These are phyloP conservation scores for Eutypella sp. DNA, from an alignment of 2,329 filamentous ascomycete genomes.

Conservation along the genomic window DNA sequence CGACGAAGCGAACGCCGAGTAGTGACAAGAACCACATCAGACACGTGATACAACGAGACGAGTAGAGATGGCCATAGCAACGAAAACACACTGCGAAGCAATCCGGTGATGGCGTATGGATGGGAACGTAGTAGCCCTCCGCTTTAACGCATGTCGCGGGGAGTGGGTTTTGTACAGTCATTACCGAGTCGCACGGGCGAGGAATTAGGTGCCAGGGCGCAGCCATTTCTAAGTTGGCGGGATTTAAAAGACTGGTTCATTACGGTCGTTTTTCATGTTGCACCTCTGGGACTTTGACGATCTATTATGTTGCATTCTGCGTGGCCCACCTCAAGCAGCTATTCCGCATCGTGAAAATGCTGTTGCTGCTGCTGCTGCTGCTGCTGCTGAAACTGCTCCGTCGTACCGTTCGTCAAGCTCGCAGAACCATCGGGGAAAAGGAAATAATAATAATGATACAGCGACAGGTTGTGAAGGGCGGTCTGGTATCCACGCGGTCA, in stretches of 20 bases:
- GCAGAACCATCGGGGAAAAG: conserved; percentile 25
- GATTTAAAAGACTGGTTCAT: conserved; percentile 20
- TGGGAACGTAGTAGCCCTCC: conserved; percentile 5
- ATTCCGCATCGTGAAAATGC: conserved; percentile 27
- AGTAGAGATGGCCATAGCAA: neutral
- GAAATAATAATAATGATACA: conserved; percentile 32
- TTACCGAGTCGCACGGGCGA: conserved; percentile 14
- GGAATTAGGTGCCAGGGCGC: conserved; percentile 13
- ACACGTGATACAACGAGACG: neutral
- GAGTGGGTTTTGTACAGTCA: conserved; percentile 13
- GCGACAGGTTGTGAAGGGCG: conserved; percentile 26
- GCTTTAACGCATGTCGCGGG: conserved; percentile 15
- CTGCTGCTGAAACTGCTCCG: conserved; percentile 23
- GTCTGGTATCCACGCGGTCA: conserved; percentile 26
- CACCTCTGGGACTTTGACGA: conserved; percentile 33
- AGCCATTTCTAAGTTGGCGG: conserved; percentile 23
- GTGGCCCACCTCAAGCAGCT: conserved; percentile 27
- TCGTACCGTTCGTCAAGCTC: conserved; percentile 31
- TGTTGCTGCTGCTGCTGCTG: conserved; percentile 19
- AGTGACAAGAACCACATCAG: neutral
- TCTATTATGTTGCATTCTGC: conserved; percentile 35
- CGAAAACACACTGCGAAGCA: neutral
- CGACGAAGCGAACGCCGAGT: neutral
- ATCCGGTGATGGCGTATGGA: neutral
- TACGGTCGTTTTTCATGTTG: conserved; percentile 32